Base-by-base conservation (phyloP, 2,329 filamentous ascomycete genomes). In the Fusarium kyushuense region DNA sequence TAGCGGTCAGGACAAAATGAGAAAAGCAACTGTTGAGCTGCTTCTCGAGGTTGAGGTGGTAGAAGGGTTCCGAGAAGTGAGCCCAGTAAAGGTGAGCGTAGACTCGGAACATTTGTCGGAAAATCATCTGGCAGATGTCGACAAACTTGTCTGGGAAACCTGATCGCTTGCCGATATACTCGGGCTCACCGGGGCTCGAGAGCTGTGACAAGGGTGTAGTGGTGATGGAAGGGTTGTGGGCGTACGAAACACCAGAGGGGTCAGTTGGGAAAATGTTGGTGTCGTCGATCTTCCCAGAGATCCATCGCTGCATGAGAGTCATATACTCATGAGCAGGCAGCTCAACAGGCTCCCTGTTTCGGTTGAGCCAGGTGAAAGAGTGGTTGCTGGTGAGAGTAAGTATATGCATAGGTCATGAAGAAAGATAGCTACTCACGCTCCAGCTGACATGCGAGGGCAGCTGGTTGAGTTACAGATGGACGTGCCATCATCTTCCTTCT, bases 31-130 rank as follows among this genome's bases (percentile, higher is more conserved):
- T 94, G 84, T 96, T 96, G 65, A 95, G 85, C 73, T 93, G 90
- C 77, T 94, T 92, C 78, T 92, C 90, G 12, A 92, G 83, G 81
- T 92, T 93, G 69, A 95, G 85, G 78, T 94, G 90, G 81, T 93
- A 95, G 80, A 94, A 93, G 7, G 91, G 92, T 71, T 93, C 91
- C 63, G 90, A 83, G 80, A 93, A 99, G 80, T 99, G 96, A 58
- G 94, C 93, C 87, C 97, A 97, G 84, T 99, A 99, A 64, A 99
- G 89, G 80, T 99, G 96, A 47, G 96, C 91, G 77, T 99, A 99
- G 72, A 97, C 95, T 62, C 96, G 92, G 85, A 99, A 98, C 91
- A 99, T 98, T 81, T 97, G 96, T 74, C 94, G 92, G 83, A 97
- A 95, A 75, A 97, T 96, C 70, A 91, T 91, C 83, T 96, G 94